Conservation (phyloP, 2,329 filamentous ascomycete species). For the Sclerotinia sclerotiorum region DNA sequence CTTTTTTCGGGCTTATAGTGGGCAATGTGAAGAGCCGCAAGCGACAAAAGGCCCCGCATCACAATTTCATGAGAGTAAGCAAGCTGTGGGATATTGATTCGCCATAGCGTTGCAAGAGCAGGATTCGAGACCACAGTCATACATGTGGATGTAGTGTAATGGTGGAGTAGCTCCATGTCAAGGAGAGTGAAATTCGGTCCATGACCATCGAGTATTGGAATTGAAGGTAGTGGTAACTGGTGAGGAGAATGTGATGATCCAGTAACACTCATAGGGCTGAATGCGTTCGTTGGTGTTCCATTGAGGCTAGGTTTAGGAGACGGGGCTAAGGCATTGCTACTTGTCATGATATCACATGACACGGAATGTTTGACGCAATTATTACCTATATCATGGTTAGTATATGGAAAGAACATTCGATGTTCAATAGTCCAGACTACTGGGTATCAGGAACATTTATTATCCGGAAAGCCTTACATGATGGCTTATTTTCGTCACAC, state of each 20-base stretch:
- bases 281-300: background rate
- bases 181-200: slow-evolving; percentile 34
- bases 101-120: slow-evolving; percentile 48
- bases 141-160: slow-evolving; percentile 51
- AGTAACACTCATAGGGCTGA: slow-evolving; percentile 17
- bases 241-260: background rate
- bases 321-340: background rate
- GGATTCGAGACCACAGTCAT: slow-evolving; percentile 48
- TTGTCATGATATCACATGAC: slow-evolving; percentile 39
- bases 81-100: slow-evolving; percentile 47
- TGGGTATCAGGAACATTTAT: no score
- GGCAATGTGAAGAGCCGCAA: slow-evolving; percentile 52
- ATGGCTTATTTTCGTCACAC: slow-evolving; percentile 46
- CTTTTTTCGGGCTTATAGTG: slow-evolving; percentile 43
- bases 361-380: slow-evolving; percentile 47
- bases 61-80: slow-evolving; percentile 50
- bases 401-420: background rate
- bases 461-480: slow-evolving; percentile 33
- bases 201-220: background rate
- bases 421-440: background rate
- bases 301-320: slow-evolving; percentile 4
- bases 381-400: slow-evolving; percentile 24
- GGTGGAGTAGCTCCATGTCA: slow-evolving; percentile 54
- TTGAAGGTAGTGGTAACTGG: slow-evolving; percentile 17
- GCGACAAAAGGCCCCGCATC: slow-evolving; percentile 50